Conservation (phyloP, 176 grass and related monocot species). For the Thalia dealbata region DNA sequence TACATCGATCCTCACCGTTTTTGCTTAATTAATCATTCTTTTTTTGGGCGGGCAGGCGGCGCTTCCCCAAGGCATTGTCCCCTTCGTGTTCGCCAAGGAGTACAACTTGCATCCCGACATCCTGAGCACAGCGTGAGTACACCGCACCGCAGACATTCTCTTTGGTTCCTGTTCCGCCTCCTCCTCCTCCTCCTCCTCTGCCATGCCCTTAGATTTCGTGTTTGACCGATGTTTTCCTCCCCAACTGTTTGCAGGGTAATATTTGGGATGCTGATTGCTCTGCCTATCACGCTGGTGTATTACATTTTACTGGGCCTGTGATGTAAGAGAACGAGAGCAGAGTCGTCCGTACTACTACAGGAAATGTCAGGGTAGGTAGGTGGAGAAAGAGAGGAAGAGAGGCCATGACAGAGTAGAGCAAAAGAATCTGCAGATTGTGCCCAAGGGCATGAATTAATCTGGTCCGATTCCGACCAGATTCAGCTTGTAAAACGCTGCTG, state of each 20-base stretch:
- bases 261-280: slow-evolving; percentile 3
- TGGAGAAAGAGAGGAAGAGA: no score
- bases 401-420: no score
- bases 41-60: not conserved
- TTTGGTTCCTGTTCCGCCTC: not conserved
- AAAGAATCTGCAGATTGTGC: no score
- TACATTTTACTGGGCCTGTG: not conserved
- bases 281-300: slow-evolving; percentile 1
- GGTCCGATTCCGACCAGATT: no score
- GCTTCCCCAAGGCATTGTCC: not conserved
- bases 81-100: slow-evolving; percentile 7
- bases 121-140: slow-evolving; percentile 2
- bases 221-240: not conserved
- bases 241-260: not conserved
- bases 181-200: not conserved
- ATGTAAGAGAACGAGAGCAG: not conserved
- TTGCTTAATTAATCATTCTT: not conserved
- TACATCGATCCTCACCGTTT: not conserved
- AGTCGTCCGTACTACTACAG: no score
- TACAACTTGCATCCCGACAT: slow-evolving; percentile 5
- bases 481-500: no score
- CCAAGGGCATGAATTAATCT: no score
- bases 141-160: not conserved
- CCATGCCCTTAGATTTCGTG: not conserved
- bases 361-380: no score